Conservation (phyloP, 2,329 filamentous ascomycete genomes). For the Cadophora sp. region DNA sequence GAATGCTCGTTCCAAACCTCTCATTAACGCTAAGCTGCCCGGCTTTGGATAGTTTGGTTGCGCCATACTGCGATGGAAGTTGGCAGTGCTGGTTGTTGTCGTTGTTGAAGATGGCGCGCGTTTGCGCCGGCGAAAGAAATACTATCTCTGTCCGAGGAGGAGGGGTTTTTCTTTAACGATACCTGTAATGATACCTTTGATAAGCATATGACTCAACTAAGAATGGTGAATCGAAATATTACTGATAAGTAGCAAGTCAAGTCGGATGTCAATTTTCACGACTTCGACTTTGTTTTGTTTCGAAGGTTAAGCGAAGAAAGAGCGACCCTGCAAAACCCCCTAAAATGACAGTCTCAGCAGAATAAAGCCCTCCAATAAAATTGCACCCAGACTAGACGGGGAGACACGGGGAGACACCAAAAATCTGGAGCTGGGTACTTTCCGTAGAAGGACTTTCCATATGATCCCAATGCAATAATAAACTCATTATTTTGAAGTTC, state of each 20-base stretch:
- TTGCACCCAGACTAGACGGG: no score
- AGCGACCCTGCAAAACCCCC: neutral
- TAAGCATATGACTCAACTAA: neutral
- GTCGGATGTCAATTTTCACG: neutral
- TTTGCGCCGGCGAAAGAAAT: neutral
- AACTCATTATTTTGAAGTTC: no score
- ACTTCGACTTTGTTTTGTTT: conserved; percentile 2
- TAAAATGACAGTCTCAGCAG: neutral
- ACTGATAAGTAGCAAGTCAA: no score
- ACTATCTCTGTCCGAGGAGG: no score
- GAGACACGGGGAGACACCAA: no score
- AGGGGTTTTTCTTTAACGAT: no score
- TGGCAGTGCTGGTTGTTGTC: neutral
- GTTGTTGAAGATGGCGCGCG: neutral
- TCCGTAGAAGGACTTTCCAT: no score
- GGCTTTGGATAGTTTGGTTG: neutral
- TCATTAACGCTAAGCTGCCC: neutral
- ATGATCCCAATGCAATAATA: no score
- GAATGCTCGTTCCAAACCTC: neutral
- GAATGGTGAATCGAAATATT: neutral
- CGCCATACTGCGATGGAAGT: neutral
- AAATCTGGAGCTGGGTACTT: no score
- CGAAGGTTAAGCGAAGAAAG: neutral
- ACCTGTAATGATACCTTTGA: neutral
- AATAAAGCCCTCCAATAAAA: no score